Base-by-base conservation (phyloP, 768 basidiomycete species). In the Lactifluus rugatus region DNA sequence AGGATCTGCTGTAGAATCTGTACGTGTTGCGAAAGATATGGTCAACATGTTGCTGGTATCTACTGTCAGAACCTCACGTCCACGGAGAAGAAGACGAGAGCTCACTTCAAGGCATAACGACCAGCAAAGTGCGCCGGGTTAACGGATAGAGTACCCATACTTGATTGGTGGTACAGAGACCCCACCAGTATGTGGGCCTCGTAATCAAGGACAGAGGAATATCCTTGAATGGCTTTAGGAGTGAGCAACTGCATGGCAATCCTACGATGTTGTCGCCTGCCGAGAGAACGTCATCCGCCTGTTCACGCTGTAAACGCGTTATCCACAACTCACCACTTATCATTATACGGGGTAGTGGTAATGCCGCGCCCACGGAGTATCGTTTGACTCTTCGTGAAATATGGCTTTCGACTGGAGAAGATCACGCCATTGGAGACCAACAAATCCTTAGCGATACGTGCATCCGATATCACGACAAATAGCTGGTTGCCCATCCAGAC, bases 401-500 rank as follows among this genome's bases (percentile, higher is more conserved):
- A 73, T 34, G 71, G 69, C 58, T 76, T 77, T n/a, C 78, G 67
- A 11, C 74, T 74, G 17, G 77, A 78, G 60, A 78, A 79, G 16
- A 74, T 68, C 11, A 75, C 66, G 46, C 77, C 75, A 45, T 77
- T 75, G 23, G 71, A 72, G 23, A 78, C 72, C 63, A 78, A 65
- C 28, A 79, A 68, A 56, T 78, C 77, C 49, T 73, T 73, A 0
- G 71, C 76, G 11, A 78, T 70, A 21, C 69, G 66, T 5, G 76
- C 71, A 60, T 77, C 76, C 5, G 76, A 77, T 31, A 79, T 57
- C 44, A 77, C 67, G 49, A 79, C 70, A 62, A 78, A 75, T 19
- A 77, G 73, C 58, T 77, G 77, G 58, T 75, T 72, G 17, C 78
- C 78, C 21, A 79, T 70, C 71, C 71, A 75, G 52, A 79, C 57